Conservation (phyloP, 257 asterid genomes). For the Phtheirospermum japonicum region DNA sequence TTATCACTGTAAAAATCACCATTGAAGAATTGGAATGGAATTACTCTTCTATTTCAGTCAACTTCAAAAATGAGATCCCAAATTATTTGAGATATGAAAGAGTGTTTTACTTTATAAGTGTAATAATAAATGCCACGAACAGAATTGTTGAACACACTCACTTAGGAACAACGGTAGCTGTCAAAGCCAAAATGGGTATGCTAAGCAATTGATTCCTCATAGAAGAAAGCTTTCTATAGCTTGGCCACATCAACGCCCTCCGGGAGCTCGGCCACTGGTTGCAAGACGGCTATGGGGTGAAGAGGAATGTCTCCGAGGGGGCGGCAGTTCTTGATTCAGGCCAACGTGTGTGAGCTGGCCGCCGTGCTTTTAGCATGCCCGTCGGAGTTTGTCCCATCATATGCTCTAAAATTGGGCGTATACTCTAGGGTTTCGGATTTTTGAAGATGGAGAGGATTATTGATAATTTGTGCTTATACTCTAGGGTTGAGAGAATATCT, state of each 20-base stretch:
- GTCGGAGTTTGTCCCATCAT: too few relatives aligned
- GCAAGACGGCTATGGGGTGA: conserved; percentile 90
- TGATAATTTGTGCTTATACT: too few relatives aligned
- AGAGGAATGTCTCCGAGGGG: conserved; percentile 76
- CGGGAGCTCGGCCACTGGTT: conserved; percentile 99
- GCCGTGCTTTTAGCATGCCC: too few relatives aligned
- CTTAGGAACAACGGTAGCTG: conserved; percentile 98
- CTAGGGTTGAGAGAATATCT: too few relatives aligned
- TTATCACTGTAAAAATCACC: conserved; percentile 8
- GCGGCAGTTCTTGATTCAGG: conserved; percentile 69
- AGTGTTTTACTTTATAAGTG: background rate
- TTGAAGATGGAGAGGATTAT: too few relatives aligned
- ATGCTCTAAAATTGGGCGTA: too few relatives aligned
- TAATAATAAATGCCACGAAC: conserved; percentile 18
- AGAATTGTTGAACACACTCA: conserved; percentile 45
- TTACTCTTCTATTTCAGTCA: conserved; percentile 17
- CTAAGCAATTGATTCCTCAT: conserved; percentile 64
- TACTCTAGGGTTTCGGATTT: too few relatives aligned
- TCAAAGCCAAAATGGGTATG: conserved; percentile 87
- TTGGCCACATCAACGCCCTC: conserved; percentile 94
- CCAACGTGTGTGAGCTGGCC: conserved; percentile 90
- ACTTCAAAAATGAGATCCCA: conserved; percentile 11
- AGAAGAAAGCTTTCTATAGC: conserved; percentile 89
- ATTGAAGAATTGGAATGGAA: conserved; percentile 7
- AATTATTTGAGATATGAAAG: conserved; percentile 15